phyloP scores from a whole-genome alignment of 495 filamentous ascomycete species.

The Aspergillus diversus region DNA sequence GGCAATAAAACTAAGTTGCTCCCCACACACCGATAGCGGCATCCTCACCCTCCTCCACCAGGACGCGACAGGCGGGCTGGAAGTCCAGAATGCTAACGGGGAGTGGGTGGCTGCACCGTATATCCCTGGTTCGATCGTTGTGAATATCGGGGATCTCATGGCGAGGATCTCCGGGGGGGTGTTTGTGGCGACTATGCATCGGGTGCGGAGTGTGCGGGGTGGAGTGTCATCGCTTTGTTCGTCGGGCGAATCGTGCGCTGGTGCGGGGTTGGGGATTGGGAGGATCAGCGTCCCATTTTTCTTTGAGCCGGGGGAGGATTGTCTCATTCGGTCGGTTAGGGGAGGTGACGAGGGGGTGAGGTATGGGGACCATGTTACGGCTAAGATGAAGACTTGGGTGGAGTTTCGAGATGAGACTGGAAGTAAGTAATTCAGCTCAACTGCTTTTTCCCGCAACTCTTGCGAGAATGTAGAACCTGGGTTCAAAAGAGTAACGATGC shows the following conservation, averaged over 20 bases:
- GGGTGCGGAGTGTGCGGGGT: conserved; percentile 33
- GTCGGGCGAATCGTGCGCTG: background rate
- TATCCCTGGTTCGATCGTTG: conserved; percentile 46
- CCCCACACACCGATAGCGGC: conserved; percentile 50
- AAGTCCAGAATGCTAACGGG: conserved; percentile 43
- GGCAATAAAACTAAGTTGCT: conserved; percentile 45
- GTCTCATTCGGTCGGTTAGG: conserved; percentile 42
- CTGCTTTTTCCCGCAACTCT: no score
- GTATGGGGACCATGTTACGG: conserved; percentile 49
- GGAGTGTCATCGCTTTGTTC: background rate
- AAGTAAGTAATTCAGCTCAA: no score
- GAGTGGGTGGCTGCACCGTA: conserved; percentile 51
- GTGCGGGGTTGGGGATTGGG: conserved; percentile 22
- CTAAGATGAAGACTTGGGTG: conserved; percentile 53
- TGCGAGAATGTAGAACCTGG: no score
- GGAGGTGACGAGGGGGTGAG: conserved; percentile 35
- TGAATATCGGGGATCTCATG: conserved; percentile 57
- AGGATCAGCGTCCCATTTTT: conserved; percentile 53
- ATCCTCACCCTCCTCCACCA: conserved; percentile 50
- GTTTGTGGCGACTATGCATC: conserved; percentile 54
- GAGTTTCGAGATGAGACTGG: conserved; percentile 31
- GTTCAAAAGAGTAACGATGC: no score
- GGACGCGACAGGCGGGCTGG: conserved; percentile 45
- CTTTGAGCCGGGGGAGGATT: conserved; percentile 50
- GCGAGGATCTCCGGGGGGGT: conserved; percentile 47